phyloP scores from a whole-genome alignment of 129 eudicot species.

The Flaveria brownii region DNA sequence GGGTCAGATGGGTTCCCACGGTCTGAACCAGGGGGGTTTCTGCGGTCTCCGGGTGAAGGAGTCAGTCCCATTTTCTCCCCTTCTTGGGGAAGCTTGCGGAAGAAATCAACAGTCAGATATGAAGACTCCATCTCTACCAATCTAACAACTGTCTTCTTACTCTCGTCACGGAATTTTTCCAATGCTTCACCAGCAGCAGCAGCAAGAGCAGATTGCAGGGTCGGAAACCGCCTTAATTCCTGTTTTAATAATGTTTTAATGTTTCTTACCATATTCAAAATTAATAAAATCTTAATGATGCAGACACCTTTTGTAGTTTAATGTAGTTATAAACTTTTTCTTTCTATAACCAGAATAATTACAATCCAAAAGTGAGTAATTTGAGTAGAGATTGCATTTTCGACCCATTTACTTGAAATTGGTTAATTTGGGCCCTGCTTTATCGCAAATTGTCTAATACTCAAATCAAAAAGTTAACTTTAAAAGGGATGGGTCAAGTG shows the following conservation, averaged over 20 bases:
- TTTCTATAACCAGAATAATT: not conserved
- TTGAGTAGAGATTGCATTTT: not conserved
- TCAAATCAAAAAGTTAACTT: not conserved
- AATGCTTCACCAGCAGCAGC: conserved; percentile 58
- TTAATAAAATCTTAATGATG: not conserved
- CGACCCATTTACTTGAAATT: not conserved
- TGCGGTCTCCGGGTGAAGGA: conserved; percentile 35
- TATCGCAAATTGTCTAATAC: not conserved
- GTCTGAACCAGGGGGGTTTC: conserved; percentile 38
- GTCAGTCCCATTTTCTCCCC: conserved; percentile 38
- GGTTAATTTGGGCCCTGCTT: not conserved
- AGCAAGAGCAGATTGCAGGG: conserved; percentile 55
- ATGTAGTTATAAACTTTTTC: not conserved
- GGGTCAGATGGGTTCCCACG: conserved; percentile 41
- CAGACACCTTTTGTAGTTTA: not conserved
- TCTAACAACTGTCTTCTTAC: conserved; percentile 59
- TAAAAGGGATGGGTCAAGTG: not conserved
- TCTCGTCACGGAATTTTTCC: conserved; percentile 62
- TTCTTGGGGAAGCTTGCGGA: conserved; percentile 63
- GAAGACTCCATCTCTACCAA: conserved; percentile 72
- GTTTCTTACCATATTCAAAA: conserved; percentile 2
- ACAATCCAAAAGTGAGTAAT: not conserved
- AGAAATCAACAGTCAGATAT: conserved; percentile 62
- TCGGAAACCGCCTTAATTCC: conserved; percentile 61
- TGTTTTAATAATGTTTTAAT: conserved; percentile 18